Evolutionary conservation across 2,329 filamentous ascomycete species (phyloP).

Genomic region (Cytospora leucostoma): DNA sequence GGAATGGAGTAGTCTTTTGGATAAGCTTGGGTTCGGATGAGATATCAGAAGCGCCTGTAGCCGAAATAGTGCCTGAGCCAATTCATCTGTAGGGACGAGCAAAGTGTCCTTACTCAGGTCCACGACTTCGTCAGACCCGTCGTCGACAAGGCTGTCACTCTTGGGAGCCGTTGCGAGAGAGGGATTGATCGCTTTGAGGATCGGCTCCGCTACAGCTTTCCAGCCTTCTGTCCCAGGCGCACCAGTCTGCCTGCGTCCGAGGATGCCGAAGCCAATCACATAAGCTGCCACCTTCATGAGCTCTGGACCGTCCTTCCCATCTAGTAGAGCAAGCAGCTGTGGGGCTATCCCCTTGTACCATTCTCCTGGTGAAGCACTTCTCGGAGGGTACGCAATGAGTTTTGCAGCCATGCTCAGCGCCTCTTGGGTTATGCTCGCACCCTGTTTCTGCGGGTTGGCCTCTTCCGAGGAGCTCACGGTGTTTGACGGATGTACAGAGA

Average conservation of each 20-base stretch:
- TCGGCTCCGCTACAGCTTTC: conserved; percentile 61
- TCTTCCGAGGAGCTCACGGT: conserved; percentile 44
- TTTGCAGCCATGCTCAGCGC: conserved; percentile 64
- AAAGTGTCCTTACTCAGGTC: conserved; percentile 47
- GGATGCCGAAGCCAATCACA: conserved; percentile 66
- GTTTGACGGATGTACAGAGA: conserved; percentile 64
- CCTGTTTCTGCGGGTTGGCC: conserved; percentile 52
- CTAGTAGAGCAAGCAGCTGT: conserved; percentile 63
- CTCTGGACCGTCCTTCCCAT: conserved; percentile 60
- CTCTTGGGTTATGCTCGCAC: conserved; percentile 67
- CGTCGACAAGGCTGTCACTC: conserved; percentile 30
- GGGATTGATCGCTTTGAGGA: conserved; percentile 55
- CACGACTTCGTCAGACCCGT: conserved; percentile 43
- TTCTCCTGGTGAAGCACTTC: conserved; percentile 50
- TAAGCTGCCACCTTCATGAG: conserved; percentile 61
- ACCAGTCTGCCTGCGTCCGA: conserved; percentile 64
- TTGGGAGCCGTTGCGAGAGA: conserved; percentile 16
- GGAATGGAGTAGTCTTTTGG: conserved; percentile 60
- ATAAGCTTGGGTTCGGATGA: conserved; percentile 67
- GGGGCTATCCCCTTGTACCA: conserved; percentile 64
- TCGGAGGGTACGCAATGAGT: conserved; percentile 62
- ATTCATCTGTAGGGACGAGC: conserved; percentile 48
- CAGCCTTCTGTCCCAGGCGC: conserved; percentile 64
- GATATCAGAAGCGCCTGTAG: conserved; percentile 59
- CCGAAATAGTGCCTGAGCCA: conserved; percentile 55